A percentile compares a stretch with the other conserved stretches of the same genome.
These are phyloP conservation scores for Viridothelium virens DNA, from an alignment of 495 filamentous ascomycete species.

Conservation along the genomic window DNA sequence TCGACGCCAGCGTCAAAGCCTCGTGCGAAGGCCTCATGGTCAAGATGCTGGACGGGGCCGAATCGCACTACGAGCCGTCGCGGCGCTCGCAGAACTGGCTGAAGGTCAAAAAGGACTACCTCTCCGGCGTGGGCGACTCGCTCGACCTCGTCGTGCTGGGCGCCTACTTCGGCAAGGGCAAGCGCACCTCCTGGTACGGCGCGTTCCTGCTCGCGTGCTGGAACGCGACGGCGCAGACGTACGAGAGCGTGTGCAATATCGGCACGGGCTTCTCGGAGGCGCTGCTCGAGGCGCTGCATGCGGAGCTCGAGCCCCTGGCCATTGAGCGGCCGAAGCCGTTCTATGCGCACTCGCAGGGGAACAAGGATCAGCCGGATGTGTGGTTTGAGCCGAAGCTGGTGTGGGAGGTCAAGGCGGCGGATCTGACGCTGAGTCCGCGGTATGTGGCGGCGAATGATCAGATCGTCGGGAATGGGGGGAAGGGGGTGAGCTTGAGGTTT, in stretches of 20 bases:
- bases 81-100: constrained; percentile 96
- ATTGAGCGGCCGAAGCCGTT: constrained; percentile 93
- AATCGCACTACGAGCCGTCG: constrained; percentile 89
- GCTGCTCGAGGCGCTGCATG: constrained; percentile 72
- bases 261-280: constrained; percentile 93
- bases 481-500: constrained; percentile 84
- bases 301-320: constrained; percentile 56
- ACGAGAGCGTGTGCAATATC: constrained; percentile 96
- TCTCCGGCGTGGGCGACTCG: constrained; percentile 85
- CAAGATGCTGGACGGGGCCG: constrained; percentile 90
- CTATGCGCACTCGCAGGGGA: constrained; percentile 73
- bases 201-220: constrained; percentile 93
- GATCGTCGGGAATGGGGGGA: constrained; percentile 55
- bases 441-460: constrained; percentile 76
- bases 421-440: constrained; percentile 82
- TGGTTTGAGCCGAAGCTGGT: constrained; percentile 94
- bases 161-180: constrained; percentile 89
- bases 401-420: constrained; percentile 96
- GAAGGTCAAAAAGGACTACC: constrained; percentile 98
- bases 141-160: constrained; percentile 94
- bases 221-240: constrained; percentile 66
- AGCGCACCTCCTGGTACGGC: constrained; percentile 89
- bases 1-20: constrained; percentile 89
- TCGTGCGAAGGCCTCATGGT: constrained; percentile 98
- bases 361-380: constrained; percentile 91